Base-by-base conservation (phyloP, 495 filamentous ascomycete species). In the Zalerion maritima region DNA sequence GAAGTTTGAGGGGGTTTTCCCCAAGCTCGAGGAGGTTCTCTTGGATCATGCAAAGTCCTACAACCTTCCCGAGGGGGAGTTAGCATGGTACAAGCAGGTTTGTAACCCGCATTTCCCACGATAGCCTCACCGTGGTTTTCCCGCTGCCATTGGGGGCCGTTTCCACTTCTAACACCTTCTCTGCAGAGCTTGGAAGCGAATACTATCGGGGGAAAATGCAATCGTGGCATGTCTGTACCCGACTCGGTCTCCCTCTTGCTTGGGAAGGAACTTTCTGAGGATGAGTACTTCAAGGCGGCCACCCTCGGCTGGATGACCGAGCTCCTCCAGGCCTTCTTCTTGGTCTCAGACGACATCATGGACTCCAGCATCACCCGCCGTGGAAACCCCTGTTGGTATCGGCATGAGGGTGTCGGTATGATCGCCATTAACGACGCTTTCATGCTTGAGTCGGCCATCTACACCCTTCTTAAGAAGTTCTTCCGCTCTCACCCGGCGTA, bases 291-390 rank as follows among this genome's bases (percentile, higher is more conserved):
- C 62, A 57, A 77, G 29, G 61, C 86, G 30, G 79, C 82, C 22
- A 75, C 79, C 11, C 69, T 97, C 26, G 89, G 89, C 35, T 97
- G 89, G 89, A 71, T 94, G 61, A 92, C 86, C 39, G 89, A 97
- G 67, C 66, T 97, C 21, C 78, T 97, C 19, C 89, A 97, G 64
- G 87, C 89, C 34, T 94, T 92, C 71, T 97, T 97, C 70, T 71
- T 97, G 29, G 89, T 97, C 42, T 84, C 83, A 37, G 89, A 97
- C 56, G 89, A 97, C 57, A 93, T 96, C 42, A 97, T 97, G 89
- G 89, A 97, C 62, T 50, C 66, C 44, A 86, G 78, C 38, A 84
- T 89, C 55, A 97, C 89, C 22, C 81, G 89, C 21, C 82, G 89
- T 37, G 83, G 85, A 31, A 69, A 74, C 54, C 85, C 89, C 2